Conservation (phyloP, 2,329 filamentous ascomycete species). For the Cytospora chrysosperma region DNA sequence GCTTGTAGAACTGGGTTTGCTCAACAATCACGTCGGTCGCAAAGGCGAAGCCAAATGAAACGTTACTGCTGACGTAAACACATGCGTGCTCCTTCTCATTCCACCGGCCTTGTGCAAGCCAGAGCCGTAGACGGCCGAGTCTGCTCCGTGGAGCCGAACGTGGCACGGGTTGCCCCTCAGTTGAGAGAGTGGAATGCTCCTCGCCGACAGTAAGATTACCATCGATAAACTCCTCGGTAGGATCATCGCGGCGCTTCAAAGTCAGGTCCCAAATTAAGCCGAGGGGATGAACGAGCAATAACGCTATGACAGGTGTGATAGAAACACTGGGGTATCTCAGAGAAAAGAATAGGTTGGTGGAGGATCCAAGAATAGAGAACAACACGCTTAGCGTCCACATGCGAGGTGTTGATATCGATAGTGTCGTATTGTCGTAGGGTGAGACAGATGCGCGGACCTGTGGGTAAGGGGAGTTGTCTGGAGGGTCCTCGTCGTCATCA, state of each 20-base stretch:
- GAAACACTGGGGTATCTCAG: constrained; percentile 87
- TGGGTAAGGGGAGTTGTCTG: constrained; percentile 73
- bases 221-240: constrained; percentile 48
- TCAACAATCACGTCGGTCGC: constrained; percentile 89
- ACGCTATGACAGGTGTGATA: constrained; percentile 84
- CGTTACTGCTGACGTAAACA: constrained; percentile 86
- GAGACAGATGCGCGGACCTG: constrained; percentile 79
- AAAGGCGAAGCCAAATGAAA: constrained; percentile 86
- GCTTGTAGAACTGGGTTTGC: constrained; percentile 85
- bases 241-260: constrained; percentile 63
- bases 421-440: constrained; percentile 68
- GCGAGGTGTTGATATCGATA: constrained; percentile 85
- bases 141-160: constrained; percentile 24
- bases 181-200: constrained; percentile 22
- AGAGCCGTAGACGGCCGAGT: constrained; percentile 57
- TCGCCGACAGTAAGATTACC: constrained; percentile 34
- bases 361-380: constrained; percentile 78
- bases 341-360: constrained; percentile 85
- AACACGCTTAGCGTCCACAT: constrained; percentile 83
- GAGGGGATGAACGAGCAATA: constrained; percentile 80
- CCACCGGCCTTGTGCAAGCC: constrained; percentile 79
- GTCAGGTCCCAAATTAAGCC: constrained; percentile 76
- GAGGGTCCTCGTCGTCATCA: constrained; percentile 50
- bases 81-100: constrained; percentile 88
- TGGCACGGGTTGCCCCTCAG: constrained; percentile 17